Evolutionary conservation across 257 asterid genomes (phyloP), one percentile per base, ranked within the genome.

Genomic region (Fraxinus pennsylvanica): DNA sequence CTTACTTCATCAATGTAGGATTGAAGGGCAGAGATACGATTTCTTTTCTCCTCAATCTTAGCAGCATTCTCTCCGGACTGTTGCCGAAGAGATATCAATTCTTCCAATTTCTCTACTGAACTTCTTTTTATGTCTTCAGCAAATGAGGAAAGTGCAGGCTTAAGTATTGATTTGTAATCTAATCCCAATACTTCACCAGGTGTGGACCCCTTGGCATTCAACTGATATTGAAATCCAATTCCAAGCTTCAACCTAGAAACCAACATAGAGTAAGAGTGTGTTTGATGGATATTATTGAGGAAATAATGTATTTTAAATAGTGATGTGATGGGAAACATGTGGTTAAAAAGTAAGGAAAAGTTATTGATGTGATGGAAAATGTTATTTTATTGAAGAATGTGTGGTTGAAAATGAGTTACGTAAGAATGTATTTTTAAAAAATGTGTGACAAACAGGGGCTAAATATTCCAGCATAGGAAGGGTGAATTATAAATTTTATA

Each of bases 181-280:
- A 69, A 80, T 45, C 94, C 97, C 88, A 95, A 74, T 47, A 95
- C 88, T 87, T 93, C 92, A 57, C 79, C 76, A 73, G 94, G 84
- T 1, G 98, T 86, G 83, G 93, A 89, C 67, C 97, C 98, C 45
- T 88, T 87, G 75, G 91, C 81, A 80, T 95, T 88, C 86, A 95
- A 75, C 86, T 90, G 90, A 91, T 85, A 95, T 69, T 89, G 96
- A 78, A 87, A 89, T 81, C 90, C 97, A 85, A 84, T 89, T 79
- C 92, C 97, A 68, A 95, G 88, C 86, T 95, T 95, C 74, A 95
- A 88, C 94, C 97, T 95, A 75, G 13, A 86, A 77, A 86, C 65
- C 73, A 57, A 68, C 68, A 71, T 76, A 30, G 45, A 41, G 67
- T 76, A 8, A 25, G 27, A 25, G 27, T 25, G 27, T 25, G 27